These are phyloP conservation scores for Stellera chamaejasme DNA, from an alignment of 345 rosid species.

Conservation along the genomic window DNA sequence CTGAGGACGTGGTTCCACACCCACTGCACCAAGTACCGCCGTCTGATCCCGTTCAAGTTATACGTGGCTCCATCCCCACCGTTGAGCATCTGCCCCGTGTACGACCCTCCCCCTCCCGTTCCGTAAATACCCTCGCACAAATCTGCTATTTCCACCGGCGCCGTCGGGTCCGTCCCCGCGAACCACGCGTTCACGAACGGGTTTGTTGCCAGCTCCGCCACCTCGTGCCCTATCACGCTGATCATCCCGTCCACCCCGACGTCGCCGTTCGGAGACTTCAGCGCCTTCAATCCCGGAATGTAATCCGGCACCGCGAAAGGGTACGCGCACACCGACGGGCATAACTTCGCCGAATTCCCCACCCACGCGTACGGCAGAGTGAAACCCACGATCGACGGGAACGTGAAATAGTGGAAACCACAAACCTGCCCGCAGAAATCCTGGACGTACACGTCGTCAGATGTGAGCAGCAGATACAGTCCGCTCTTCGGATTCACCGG, in stretches of 20 bases:
- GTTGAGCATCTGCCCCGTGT: constrained; percentile 67
- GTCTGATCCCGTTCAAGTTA: constrained; percentile 65
- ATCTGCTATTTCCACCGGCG: constrained; percentile 82
- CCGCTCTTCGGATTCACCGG: constrained; percentile 63
- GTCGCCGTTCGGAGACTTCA: constrained; percentile 73
- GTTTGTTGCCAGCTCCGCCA: constrained; percentile 88
- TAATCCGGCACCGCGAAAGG: constrained; percentile 65
- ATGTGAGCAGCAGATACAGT: constrained; percentile 58
- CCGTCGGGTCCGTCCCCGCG: constrained; percentile 73
- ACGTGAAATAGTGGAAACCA: constrained; percentile 87
- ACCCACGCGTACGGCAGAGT: constrained; percentile 91
- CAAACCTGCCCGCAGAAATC: constrained; percentile 84
- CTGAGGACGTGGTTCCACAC: constrained; percentile 62
- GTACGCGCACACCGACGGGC: constrained; percentile 81
- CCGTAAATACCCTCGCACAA: constrained; percentile 91
- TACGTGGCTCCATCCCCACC: constrained; percentile 66
- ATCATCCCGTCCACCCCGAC: constrained; percentile 84
- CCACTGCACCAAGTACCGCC: constrained; percentile 84
- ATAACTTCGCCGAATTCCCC: constrained; percentile 71
- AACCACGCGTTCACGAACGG: constrained; percentile 90
- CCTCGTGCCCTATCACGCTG: constrained; percentile 80
- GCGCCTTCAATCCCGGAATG: constrained; percentile 52
- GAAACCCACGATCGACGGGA: constrained; percentile 82
- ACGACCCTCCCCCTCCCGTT: constrained; percentile 89
- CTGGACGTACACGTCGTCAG: constrained; percentile 77